Evolutionary conservation across 768 basidiomycete species (phyloP).

Genomic region (Mycena maculata): DNA sequence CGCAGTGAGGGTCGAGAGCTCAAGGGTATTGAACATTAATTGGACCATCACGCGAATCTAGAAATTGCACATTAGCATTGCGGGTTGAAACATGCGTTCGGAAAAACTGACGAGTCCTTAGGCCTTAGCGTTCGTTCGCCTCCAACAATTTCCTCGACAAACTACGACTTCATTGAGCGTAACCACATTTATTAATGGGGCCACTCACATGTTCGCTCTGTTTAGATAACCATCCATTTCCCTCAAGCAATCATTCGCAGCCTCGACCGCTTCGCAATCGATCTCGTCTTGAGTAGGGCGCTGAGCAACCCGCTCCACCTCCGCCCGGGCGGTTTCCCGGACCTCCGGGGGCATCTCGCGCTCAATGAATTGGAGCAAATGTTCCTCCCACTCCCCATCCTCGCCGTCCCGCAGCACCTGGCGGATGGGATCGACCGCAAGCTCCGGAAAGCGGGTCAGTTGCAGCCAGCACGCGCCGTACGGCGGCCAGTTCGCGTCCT

Average conservation of each 20-base stretch:
- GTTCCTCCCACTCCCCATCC: conserved; percentile 7
- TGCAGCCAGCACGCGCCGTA: background rate
- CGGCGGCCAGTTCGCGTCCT: conserved; percentile 20
- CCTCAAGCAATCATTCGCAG: background rate
- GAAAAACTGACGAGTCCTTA: no score
- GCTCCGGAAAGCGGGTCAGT: conserved; percentile 19
- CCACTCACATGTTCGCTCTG: background rate
- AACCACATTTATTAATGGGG: no score
- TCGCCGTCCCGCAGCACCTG: conserved; percentile 9
- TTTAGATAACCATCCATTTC: conserved; percentile 1
- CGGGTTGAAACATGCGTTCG: no score
- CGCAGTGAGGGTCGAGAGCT: no score
- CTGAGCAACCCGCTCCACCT: conserved; percentile 17
- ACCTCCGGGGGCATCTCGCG: background rate
- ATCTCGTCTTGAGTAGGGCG: conserved; percentile 14
- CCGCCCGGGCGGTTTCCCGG: background rate
- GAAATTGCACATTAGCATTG: no score
- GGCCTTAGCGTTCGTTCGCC: no score
- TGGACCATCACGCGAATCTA: no score
- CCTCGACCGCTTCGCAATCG: background rate
- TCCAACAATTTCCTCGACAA: no score
- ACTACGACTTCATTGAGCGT: no score
- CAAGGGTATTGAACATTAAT: no score
- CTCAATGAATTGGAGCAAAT: background rate
- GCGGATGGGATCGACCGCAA: conserved; percentile 16